A percentile compares a stretch with the other conserved stretches of the same genome.
These are phyloP conservation scores for Typha latifolia DNA, from an alignment of 176 grass and related monocot genomes.

Conservation along the genomic window DNA sequence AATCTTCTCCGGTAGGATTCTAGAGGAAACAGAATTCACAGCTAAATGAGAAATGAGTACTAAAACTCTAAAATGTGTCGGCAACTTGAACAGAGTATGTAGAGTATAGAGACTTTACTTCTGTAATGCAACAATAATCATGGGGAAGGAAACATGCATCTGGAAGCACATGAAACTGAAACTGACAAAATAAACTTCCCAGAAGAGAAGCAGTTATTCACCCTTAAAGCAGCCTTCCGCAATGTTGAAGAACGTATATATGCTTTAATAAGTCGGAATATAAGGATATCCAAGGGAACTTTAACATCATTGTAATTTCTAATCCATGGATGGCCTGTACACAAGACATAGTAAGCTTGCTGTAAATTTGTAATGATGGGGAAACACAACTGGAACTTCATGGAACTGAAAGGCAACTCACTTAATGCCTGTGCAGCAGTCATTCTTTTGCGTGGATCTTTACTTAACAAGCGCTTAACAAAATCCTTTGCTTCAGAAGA, in stretches of 20 bases:
- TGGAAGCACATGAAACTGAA: slow-evolving; percentile 5
- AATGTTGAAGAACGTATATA: slow-evolving; percentile 68
- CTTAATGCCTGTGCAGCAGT: slow-evolving; percentile 74
- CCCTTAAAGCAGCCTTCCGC: slow-evolving; percentile 65
- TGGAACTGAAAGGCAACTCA: slow-evolving; percentile 15
- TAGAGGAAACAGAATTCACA: no score
- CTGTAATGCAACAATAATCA: no score
- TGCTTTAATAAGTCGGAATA: slow-evolving; percentile 71
- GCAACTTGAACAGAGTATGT: no score
- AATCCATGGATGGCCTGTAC: slow-evolving; percentile 81
- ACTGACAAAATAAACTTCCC: background rate
- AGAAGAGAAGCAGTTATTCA: slow-evolving; percentile 16
- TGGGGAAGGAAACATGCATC: background rate
- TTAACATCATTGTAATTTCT: slow-evolving; percentile 73
- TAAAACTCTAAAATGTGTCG: no score
- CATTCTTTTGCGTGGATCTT: slow-evolving; percentile 87
- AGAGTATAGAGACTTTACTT: no score
- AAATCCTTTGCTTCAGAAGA: slow-evolving; percentile 71
- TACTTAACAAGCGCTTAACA: slow-evolving; percentile 61
- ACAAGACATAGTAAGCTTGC: slow-evolving; percentile 6
- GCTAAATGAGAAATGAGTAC: no score
- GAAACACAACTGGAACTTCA: slow-evolving; percentile 11
- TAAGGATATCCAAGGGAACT: slow-evolving; percentile 53
- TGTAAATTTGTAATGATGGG: background rate
- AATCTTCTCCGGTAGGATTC: no score